Evolutionary conservation across 140 eudicot species (phyloP).

Genomic region (Anethum foeniculum): DNA sequence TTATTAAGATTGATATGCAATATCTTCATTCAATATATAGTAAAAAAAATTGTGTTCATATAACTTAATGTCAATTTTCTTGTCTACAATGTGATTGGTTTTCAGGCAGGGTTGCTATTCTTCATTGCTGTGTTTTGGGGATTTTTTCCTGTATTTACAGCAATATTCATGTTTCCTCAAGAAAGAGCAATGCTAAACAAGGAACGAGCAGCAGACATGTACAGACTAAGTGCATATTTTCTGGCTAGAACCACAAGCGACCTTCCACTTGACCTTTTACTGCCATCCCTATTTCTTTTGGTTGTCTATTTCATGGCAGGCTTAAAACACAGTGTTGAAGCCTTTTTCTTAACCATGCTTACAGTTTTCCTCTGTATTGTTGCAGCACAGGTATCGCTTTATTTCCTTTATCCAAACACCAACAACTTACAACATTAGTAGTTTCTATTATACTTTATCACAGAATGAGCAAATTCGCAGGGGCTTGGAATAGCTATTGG

Average conservation of each 20-base stretch:
- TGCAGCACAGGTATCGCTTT: slow-evolving; percentile 79
- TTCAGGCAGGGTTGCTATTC: slow-evolving; percentile 86
- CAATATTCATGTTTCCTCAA: slow-evolving; percentile 95
- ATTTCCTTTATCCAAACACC: slow-evolving; percentile 10
- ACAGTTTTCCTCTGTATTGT: slow-evolving; percentile 86
- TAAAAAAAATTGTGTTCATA: neutral
- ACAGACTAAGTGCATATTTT: slow-evolving; percentile 82
- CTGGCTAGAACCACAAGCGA: slow-evolving; percentile 85
- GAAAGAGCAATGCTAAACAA: slow-evolving; percentile 88
- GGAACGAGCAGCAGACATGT: slow-evolving; percentile 92
- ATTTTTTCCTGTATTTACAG: slow-evolving; percentile 84
- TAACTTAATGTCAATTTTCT: neutral
- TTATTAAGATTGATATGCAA: neutral
- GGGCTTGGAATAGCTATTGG: slow-evolving; percentile 94
- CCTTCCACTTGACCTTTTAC: slow-evolving; percentile 75
- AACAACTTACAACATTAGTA: neutral
- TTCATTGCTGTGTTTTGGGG: slow-evolving; percentile 96
- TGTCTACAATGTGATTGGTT: neutral
- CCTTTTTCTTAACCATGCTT: slow-evolving; percentile 68
- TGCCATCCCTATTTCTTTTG: slow-evolving; percentile 65
- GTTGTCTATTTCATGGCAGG: slow-evolving; percentile 95
- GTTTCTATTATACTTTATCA: neutral
- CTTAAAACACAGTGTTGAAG: slow-evolving; percentile 43
- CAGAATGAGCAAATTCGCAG: slow-evolving; percentile 31
- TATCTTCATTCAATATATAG: neutral